Percentiles rank a stretch among this genome's conserved stretches.
These are phyloP conservation scores for Lepidium sativum DNA, from an alignment of 345 rosid genomes.

Conservation along the genomic window DNA sequence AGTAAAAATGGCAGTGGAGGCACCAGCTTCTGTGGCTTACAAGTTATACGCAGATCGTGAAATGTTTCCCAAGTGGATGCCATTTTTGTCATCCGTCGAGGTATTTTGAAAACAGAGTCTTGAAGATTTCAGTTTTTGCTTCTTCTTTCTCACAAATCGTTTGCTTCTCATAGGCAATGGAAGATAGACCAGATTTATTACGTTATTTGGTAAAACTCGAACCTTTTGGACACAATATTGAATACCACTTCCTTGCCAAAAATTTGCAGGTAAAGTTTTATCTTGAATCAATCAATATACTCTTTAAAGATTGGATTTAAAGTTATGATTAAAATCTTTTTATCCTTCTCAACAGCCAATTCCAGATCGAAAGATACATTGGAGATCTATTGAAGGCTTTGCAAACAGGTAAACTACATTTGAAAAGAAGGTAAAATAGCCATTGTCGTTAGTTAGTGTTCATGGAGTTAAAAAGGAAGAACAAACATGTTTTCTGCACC, in stretches of 20 bases:
- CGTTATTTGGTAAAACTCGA: conserved; percentile 24
- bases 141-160: neutral
- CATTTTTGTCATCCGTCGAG: conserved; percentile 29
- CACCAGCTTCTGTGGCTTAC: conserved; percentile 29
- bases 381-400: conserved; percentile 92
- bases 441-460: no score
- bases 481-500: no score
- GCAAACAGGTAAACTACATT: conserved; percentile 58
- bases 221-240: conserved; percentile 19
- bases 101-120: conserved; percentile 12
- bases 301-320: neutral
- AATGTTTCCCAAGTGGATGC: conserved; percentile 28
- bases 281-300: neutral
- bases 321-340: neutral
- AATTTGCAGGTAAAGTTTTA: conserved; percentile 3
- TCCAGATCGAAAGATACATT: conserved; percentile 74
- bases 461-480: no score
- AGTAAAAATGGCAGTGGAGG: conserved; percentile 21
- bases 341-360: conserved; percentile 45
- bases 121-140: neutral
- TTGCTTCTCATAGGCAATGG: conserved; percentile 13
- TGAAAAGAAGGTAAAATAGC: no score
- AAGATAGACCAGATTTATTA: conserved; percentile 19
- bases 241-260: conserved; percentile 26
- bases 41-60: conserved; percentile 27